These are phyloP conservation scores for Solanum sparsipilum DNA, from an alignment of 257 asterid species.

Conservation along the genomic window DNA sequence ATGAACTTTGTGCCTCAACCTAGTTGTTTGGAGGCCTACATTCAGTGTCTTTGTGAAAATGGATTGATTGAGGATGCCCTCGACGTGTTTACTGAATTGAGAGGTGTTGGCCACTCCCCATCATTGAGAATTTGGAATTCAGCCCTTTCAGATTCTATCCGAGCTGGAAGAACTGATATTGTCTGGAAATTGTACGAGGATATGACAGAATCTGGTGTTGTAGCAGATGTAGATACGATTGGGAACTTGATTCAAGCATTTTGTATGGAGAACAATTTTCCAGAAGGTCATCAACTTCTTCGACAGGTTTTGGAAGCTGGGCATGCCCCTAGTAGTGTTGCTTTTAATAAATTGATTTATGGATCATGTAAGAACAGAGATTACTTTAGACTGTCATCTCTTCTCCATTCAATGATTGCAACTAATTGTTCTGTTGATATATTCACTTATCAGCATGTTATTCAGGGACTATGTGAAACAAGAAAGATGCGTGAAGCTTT, in stretches of 20 bases:
- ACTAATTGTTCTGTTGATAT: conserved; percentile 38
- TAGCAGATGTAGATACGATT: conserved; percentile 32
- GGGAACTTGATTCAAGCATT: conserved; percentile 51
- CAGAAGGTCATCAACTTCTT: conserved; percentile 47
- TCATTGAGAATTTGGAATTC: conserved; percentile 44
- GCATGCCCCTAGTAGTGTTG: conserved; percentile 25
- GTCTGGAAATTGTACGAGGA: conserved; percentile 48
- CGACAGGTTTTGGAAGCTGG: conserved; percentile 47
- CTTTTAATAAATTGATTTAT: conserved; percentile 36
- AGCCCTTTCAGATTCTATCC: conserved; percentile 30
- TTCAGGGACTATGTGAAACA: conserved; percentile 39
- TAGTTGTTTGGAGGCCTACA: conserved; percentile 32
- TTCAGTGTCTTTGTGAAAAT: conserved; percentile 32
- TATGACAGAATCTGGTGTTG: conserved; percentile 37
- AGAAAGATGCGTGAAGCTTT: conserved; percentile 39
- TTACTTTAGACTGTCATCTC: conserved; percentile 42
- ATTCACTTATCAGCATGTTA: conserved; percentile 52
- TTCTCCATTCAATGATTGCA: conserved; percentile 58
- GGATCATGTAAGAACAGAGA: conserved; percentile 30
- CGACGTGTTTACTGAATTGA: conserved; percentile 25
- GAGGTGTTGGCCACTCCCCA: conserved; percentile 19
- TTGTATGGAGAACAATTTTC: conserved; percentile 35
- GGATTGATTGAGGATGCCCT: conserved; percentile 45
- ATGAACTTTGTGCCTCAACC: conserved; percentile 41
- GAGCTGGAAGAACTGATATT: conserved; percentile 24